Percentiles rank a stretch among this genome's conserved stretches.
These are phyloP conservation scores for Pseudogymnoascus verrucosus DNA, from an alignment of 2,329 filamentous ascomycete genomes.

Conservation along the genomic window DNA sequence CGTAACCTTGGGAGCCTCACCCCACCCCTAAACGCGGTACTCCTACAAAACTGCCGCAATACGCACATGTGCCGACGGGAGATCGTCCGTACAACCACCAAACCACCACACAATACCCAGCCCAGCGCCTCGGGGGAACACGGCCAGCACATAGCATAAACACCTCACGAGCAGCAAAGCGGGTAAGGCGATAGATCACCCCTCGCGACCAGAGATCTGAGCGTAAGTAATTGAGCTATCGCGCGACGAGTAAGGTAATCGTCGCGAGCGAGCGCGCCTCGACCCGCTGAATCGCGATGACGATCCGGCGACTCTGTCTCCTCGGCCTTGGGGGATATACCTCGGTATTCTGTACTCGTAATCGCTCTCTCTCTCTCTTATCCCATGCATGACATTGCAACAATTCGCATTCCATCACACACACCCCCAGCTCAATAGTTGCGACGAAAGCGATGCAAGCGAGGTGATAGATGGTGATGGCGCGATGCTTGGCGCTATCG, in stretches of 20 bases:
- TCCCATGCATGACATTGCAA: too few relatives aligned
- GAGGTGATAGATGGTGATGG: not conserved
- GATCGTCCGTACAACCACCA: not conserved
- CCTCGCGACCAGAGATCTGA: not conserved
- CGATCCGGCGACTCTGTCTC: not conserved
- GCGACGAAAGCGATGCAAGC: too few relatives aligned
- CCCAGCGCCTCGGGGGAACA: not conserved
- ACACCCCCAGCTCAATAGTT: too few relatives aligned
- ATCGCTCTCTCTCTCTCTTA: too few relatives aligned
- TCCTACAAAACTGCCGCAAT: not conserved
- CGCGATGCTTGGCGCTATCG: not conserved
- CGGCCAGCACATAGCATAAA: not conserved
- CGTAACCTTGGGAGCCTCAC: not conserved
- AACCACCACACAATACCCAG: not conserved
- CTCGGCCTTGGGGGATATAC: not conserved
- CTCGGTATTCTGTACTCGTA: not conserved
- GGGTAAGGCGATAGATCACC: not conserved
- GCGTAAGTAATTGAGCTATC: not conserved
- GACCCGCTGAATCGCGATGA: not conserved
- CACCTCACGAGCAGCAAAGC: not conserved
- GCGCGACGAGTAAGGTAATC: not conserved
- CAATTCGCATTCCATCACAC: too few relatives aligned
- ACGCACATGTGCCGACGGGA: not conserved
- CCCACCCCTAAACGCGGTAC: not conserved
- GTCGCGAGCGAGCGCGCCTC: not conserved